Conservation (phyloP, 2,329 filamentous ascomycete genomes). For the Botrytis elliptica region DNA sequence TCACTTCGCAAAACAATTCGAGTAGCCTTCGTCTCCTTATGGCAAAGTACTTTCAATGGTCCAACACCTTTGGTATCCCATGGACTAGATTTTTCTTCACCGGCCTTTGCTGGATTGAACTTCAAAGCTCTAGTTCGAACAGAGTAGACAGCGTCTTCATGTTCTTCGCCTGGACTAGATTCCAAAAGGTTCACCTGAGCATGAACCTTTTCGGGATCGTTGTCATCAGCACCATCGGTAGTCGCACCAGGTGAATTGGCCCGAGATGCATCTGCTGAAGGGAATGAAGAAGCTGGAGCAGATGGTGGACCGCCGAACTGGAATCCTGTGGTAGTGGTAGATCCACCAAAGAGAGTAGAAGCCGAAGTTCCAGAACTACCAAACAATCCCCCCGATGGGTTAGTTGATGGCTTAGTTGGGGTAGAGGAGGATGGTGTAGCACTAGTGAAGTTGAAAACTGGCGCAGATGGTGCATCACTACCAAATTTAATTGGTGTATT, state of each 20-base stretch:
- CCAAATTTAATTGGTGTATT: conserved; percentile 49
- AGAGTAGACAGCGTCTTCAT: conserved; percentile 70
- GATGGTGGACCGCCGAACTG: conserved; percentile 33
- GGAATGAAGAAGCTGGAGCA: conserved; percentile 34
- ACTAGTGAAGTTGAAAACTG: conserved; percentile 28
- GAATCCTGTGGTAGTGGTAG: conserved; percentile 30
- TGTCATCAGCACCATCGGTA: conserved; percentile 36
- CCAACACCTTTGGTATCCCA: conserved; percentile 74
- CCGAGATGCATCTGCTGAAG: conserved; percentile 38
- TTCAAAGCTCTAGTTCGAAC: conserved; percentile 69
- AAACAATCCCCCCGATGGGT: conserved; percentile 24
- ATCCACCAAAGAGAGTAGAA: conserved; percentile 17
- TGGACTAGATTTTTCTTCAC: conserved; percentile 49
- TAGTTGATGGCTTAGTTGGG: conserved; percentile 25
- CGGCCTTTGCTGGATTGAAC: conserved; percentile 51
- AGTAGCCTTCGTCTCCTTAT: conserved; percentile 65
- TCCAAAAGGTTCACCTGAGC: conserved; percentile 70
- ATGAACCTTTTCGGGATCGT: conserved; percentile 57
- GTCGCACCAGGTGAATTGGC: conserved; percentile 37
- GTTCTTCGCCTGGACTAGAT: conserved; percentile 66
- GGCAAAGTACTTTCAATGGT: conserved; percentile 67
- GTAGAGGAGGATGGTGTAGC: conserved; percentile 23
- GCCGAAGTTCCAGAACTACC: conserved; percentile 22
- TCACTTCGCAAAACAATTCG: conserved; percentile 73
- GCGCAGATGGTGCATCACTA: conserved; percentile 29